Evolutionary conservation across 768 basidiomycete species (phyloP), one percentile per base, ranked within the genome.

Genomic region (Boletus rex-veris): DNA sequence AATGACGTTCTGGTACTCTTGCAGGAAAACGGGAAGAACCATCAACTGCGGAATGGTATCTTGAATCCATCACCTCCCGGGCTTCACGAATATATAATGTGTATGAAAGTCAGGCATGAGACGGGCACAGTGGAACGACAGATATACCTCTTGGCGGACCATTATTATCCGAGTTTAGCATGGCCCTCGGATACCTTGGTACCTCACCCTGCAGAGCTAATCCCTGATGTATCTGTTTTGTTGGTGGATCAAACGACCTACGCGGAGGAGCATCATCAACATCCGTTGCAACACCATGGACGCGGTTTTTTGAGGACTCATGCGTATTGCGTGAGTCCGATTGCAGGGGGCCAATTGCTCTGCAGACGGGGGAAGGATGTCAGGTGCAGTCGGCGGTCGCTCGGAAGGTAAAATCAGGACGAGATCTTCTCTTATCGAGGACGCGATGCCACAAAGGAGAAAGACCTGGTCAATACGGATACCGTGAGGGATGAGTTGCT

Each of bases 131-230:
- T 44, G 1, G 4, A 36, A 7, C 7, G 16, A 39, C 1, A 36
- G 45, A 28, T 5, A 30, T 48, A 67, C 66, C 53, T 51, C 63
- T 59, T 35, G 46, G 28, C 5, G 9, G 38, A 11, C 60, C 54
- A 30, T 64, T 60, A 30, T 54, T 64, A n/a, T 59, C 65, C 24
- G 60, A 40, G 9, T 62, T 59, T 7, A 70, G 50, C 73, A 74
- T 74, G 0, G 74, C 74, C 30, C 74, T 64, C n/a, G 74, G 73
- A 43, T 69, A 74, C 24, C 66, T 66, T 43, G 69, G 64, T 6
- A 57, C 62, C 0, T 63, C 74, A n/a, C 63, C 71, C 2, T 61
- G 66, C 10, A 57, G 30, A 30, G 38, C 58, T 5, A 60, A 62
- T 36, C 58, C 63, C 26, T 52, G 47, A 31, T 51, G 59, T 18